Evolutionary conservation across 306 rosid genomes (phyloP).

Genomic region (Urtica urens): DNA sequence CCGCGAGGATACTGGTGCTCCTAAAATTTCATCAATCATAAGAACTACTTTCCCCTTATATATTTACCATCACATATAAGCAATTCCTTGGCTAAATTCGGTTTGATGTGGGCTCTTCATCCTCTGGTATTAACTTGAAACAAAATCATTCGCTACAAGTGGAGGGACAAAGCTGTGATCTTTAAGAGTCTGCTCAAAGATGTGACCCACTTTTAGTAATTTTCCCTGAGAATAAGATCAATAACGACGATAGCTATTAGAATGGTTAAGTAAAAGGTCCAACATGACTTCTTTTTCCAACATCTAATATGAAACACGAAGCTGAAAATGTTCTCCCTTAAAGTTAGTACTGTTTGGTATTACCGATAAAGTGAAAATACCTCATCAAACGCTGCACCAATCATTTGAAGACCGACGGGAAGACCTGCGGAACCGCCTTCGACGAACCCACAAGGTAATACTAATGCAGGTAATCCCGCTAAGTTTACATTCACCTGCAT

Average conservation of each 20-base stretch:
- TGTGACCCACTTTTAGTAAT: slow-evolving; percentile 76
- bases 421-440: slow-evolving; percentile 70
- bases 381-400: slow-evolving; percentile 88
- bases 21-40: background rate
- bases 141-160: slow-evolving; percentile 32
- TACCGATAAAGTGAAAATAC: slow-evolving; percentile 26
- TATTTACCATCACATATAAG: background rate
- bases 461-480: slow-evolving; percentile 95
- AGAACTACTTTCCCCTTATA: background rate
- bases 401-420: slow-evolving; percentile 94
- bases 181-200: slow-evolving; percentile 84
- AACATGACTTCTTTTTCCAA: no score
- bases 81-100: background rate
- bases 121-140: slow-evolving; percentile 6
- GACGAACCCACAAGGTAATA: slow-evolving; percentile 92
- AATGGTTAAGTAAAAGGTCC: background rate
- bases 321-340: no score
- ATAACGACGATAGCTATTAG: background rate
- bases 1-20: background rate
- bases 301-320: no score
- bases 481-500: slow-evolving; percentile 86
- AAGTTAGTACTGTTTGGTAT: no score
- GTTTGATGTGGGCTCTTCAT: background rate
- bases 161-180: slow-evolving; percentile 77
- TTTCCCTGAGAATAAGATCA: slow-evolving; percentile 44